Conservation (phyloP, 2,329 filamentous ascomycete genomes). For the Aspergillus sp. region DNA sequence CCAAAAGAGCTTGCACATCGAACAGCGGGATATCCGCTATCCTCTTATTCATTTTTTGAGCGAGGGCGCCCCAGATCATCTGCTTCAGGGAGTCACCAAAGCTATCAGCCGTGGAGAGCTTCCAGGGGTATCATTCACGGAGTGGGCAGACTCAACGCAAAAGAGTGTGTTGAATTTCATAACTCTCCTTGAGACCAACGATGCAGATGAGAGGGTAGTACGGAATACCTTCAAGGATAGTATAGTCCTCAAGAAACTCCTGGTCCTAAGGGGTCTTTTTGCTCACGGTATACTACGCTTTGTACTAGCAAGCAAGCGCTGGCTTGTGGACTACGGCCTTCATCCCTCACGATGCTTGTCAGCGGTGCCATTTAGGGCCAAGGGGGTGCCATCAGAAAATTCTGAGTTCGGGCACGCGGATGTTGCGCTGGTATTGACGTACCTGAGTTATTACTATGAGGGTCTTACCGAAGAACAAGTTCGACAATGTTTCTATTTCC, state of each 20-base stretch:
- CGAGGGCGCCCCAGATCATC: conserved; percentile 5
- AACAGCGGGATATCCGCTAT: conserved; percentile 15
- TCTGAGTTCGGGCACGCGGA: conserved; percentile 65
- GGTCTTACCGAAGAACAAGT: conserved; percentile 56
- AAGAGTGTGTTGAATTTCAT: conserved; percentile 18
- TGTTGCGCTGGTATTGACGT: conserved; percentile 56
- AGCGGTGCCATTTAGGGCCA: conserved; percentile 61
- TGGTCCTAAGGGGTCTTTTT: conserved; percentile 50
- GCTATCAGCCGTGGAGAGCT: conserved; percentile 16
- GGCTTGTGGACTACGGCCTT: conserved; percentile 64
- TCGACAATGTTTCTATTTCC: conserved; percentile 45
- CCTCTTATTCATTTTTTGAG: conserved; percentile 23
- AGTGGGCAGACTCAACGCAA: conserved; percentile 14
- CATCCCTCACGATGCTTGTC: conserved; percentile 46
- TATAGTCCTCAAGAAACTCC: conserved; percentile 9
- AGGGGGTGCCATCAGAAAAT: conserved; percentile 55
- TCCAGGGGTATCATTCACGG: conserved; percentile 20
- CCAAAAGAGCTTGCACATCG: conserved; percentile 14
- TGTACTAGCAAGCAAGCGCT: conserved; percentile 53
- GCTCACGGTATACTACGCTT: conserved; percentile 56
- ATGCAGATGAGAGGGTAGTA: not conserved
- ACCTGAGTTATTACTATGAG: conserved; percentile 56
- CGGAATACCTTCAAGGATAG: not conserved
- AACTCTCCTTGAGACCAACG: not conserved
- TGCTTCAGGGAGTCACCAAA: conserved; percentile 14